Evolutionary conservation across 2,329 filamentous ascomycete species (phyloP).

Genomic region (Mycosphaerelloides madeirae): DNA sequence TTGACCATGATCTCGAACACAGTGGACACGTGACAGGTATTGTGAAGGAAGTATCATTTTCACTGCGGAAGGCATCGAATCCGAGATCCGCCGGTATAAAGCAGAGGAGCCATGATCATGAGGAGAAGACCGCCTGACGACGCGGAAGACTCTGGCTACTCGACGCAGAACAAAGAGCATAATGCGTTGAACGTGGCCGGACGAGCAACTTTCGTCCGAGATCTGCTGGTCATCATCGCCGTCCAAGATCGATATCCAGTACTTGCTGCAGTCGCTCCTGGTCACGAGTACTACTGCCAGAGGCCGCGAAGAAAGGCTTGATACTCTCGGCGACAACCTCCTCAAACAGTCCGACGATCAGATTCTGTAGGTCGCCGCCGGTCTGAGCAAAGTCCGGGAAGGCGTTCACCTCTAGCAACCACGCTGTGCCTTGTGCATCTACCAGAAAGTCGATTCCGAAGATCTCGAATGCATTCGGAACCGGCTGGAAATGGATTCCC

Average conservation of each 20-base stretch:
- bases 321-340: constrained; percentile 66
- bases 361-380: constrained; percentile 63
- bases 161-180: too few species aligned
- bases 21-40: too few species aligned
- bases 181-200: too few species aligned
- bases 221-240: constrained; percentile 16
- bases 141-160: too few species aligned
- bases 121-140: too few species aligned
- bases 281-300: constrained; percentile 5
- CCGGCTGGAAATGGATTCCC: constrained; percentile 84
- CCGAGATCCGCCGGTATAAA: too few species aligned
- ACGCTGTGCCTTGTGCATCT: constrained; percentile 59
- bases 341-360: constrained; percentile 74
- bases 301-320: constrained; percentile 57
- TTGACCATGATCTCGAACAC: too few species aligned
- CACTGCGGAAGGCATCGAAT: too few species aligned
- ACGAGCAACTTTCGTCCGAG: too few species aligned
- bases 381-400: constrained; percentile 96
- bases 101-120: too few species aligned
- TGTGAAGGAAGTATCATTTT: too few species aligned
- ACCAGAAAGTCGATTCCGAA: constrained; percentile 91
- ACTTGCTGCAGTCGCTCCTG: constrained; percentile 38
- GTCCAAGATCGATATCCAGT: constrained; percentile 45
- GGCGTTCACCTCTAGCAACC: constrained; percentile 87
- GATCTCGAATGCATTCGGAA: constrained; percentile 84